Evolutionary conservation across 78 protist species (phyloP), one percentile per base, ranked within the genome.

Genomic region (Tieghemostelium lacteum): DNA sequence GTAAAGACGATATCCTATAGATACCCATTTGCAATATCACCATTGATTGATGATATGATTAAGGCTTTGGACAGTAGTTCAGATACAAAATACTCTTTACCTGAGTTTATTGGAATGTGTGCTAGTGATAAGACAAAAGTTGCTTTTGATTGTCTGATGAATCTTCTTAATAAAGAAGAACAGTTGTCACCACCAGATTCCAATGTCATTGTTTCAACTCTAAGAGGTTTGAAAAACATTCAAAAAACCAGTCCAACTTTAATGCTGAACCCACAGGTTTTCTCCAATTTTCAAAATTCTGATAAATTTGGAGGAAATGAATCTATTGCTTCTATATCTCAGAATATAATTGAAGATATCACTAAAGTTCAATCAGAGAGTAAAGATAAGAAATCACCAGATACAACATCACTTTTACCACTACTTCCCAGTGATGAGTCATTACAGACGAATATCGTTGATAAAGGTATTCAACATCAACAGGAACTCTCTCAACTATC

Each of bases 31-130:
- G 37, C 88, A 4, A 66, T 66, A 10, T 52, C 88, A 33, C 55
- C 66, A 17, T 50, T 78, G 7, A 22, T 66, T 24, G 50, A 37
- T 54, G 88, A 78, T 40, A 54, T 60, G 8, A 63, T 75, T 26
- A 5, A 42, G 12, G n/a, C 55, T 7, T 34, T 75, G 7, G 60
- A 60, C n/a, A 73, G 20, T n/a, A 24, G 33, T 22, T 10, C 36
- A 36, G 37, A 16, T 29, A 4, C 71, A 33, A 60, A 64, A 62
- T 75, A 75, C 37, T 75, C 86, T 24, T 63, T 63, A 57, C 63
- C 66, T 26, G 86, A 75, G 33, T n/a, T 75, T 24, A 36, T 78
- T 14, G 88, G 88, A 31, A 66, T 66, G 74, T 78, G 88, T 66
- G 88, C 76, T 19, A 16, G 54, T 16, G 88, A 78, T 24, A 66